phyloP scores from a whole-genome alignment of 768 basidiomycete species.

The Suillus tomentosus region DNA sequence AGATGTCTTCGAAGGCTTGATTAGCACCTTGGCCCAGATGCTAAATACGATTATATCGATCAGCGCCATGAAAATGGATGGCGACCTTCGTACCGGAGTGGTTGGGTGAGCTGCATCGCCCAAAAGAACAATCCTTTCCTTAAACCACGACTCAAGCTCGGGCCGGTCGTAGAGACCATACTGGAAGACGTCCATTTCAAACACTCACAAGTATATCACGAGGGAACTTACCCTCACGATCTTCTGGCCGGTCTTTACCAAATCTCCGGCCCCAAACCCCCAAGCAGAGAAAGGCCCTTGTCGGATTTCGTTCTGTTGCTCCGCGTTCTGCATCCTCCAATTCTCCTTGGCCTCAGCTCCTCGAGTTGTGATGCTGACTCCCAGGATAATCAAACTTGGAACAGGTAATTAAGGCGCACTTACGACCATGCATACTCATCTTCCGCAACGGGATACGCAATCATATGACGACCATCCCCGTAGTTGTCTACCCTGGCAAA shows the following conservation, averaged over 20 bases:
- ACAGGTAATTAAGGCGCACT: slow-evolving; percentile 13
- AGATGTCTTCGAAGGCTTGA: slow-evolving; percentile 46
- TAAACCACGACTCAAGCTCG: slow-evolving; percentile 42
- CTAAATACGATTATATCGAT: slow-evolving; percentile 22
- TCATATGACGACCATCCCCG: slow-evolving; percentile 39
- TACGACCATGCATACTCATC: slow-evolving; percentile 42
- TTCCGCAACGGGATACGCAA: slow-evolving; percentile 37
- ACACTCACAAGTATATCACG: background rate
- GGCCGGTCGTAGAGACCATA: slow-evolving; percentile 48
- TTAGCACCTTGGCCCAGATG: slow-evolving; percentile 50
- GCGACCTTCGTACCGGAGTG: slow-evolving; percentile 37
- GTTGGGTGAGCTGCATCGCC: slow-evolving; percentile 51
- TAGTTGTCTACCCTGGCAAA: slow-evolving; percentile 37
- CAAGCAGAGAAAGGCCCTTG: slow-evolving; percentile 21
- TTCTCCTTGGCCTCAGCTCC: slow-evolving; percentile 43
- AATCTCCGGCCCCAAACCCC: slow-evolving; percentile 22
- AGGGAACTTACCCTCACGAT: slow-evolving; percentile 19
- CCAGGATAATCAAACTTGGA: background rate
- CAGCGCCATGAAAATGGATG: background rate
- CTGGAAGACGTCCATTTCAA: slow-evolving; percentile 21
- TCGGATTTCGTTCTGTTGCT: slow-evolving; percentile 22
- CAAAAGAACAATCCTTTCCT: slow-evolving; percentile 42
- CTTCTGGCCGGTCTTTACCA: slow-evolving; percentile 18
- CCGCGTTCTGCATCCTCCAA: slow-evolving; percentile 41
- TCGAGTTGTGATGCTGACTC: slow-evolving; percentile 6